Evolutionary conservation across 2,329 filamentous ascomycete genomes (phyloP), one percentile per base, ranked within the genome.

Genomic region (Aspergillus ruber): DNA sequence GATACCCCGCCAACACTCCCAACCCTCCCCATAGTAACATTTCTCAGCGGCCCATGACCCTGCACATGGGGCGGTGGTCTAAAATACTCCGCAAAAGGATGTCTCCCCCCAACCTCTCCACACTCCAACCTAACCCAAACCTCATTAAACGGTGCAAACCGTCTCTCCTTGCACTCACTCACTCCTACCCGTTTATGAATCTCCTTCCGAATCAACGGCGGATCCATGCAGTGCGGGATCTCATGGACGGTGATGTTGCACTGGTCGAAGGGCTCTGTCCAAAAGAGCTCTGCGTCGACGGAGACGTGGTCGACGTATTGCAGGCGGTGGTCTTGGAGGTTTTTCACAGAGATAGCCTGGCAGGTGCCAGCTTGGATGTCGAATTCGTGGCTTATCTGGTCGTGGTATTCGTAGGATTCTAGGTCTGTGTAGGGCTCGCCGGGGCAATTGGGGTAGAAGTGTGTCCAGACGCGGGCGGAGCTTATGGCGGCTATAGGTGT

Each of bases 181-280:
- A 58, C 38, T 39, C 51, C 61, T 2, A 56, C 51, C 5, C 56
- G 51, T 23, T 55, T 42, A 46, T 46, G 46, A 2, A 65, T 46
- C 7, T 55, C 50, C 21, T 58, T 46, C 17, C 41, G 51, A 41
- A 68, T 50, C 0, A 68, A 53, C 1, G 65, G 60, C 3, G 50
- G 43, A 35, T 66, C 62, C 5, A 59, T 49, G 36, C 65, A 68
- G 2, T 56, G 63, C 1, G 65, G 60, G 0, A 60, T 55, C 39
- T 68, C 64, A 47, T 66, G 60, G 1, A 68, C 45, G 21, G 63
- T 58, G 46, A 67, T 59, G 12, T 58, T 62, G 54, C 65, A 68
- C 13, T 50, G 48, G 15, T 56, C 51, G 23, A 47, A 44, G 36
- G 50, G 46, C 8, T 53, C 44, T 33, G 50, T 36, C 44, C 50